Percentiles rank a stretch among this genome's conserved stretches.
phyloP scores from a whole-genome alignment of 139 green algal genomes.

The Haematococcus sp. region DNA sequence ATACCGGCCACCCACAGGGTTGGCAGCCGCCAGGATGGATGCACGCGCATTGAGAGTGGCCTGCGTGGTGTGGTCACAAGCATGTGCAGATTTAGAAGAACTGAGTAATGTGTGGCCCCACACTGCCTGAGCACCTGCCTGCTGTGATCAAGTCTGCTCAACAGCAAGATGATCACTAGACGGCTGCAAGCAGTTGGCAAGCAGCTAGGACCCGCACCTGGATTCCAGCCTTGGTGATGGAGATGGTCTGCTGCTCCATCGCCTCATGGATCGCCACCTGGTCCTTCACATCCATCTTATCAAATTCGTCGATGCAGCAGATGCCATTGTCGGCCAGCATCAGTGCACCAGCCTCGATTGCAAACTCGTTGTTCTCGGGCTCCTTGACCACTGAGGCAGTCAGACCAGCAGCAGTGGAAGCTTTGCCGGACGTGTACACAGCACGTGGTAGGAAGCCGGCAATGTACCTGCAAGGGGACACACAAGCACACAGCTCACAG shows the following conservation, averaged over 20 bases:
- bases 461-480: slow-evolving; percentile 56
- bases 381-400: slow-evolving; percentile 96
- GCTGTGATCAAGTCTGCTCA: background rate
- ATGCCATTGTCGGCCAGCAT: slow-evolving; percentile 97
- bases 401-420: slow-evolving; percentile 91
- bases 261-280: slow-evolving; percentile 82
- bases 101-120: background rate
- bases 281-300: slow-evolving; percentile 95
- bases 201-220: slow-evolving; percentile 40
- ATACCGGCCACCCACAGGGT: slow-evolving; percentile 91
- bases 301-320: slow-evolving; percentile 97
- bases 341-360: slow-evolving; percentile 96
- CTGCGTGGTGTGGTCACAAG: slow-evolving; percentile 37
- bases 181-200: background rate
- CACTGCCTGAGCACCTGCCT: background rate
- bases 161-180: background rate
- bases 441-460: slow-evolving; percentile 83
- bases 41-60: slow-evolving; percentile 95
- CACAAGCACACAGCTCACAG: background rate
- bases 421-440: slow-evolving; percentile 98
- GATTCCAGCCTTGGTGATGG: slow-evolving; percentile 97
- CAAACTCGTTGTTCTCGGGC: slow-evolving; percentile 90
- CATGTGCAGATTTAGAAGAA: background rate
- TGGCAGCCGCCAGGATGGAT: slow-evolving; percentile 94
- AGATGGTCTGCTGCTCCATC: slow-evolving; percentile 99